Conservation (phyloP, 164 flowering plant genomes). For the grape (Vitis vinifera) region DNA sequence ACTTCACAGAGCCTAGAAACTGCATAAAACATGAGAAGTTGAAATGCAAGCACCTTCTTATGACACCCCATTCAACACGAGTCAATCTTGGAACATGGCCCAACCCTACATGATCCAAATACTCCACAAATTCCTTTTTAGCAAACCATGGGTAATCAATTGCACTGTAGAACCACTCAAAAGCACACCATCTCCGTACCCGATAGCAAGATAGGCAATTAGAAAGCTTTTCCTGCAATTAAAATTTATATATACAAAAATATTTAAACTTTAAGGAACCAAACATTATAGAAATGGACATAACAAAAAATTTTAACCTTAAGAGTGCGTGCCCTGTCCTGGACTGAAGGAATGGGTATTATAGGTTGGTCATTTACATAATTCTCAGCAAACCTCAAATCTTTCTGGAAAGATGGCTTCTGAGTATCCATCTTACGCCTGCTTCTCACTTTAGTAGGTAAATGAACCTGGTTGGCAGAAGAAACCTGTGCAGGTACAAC, state of each 20-base stretch:
- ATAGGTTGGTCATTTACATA: slow-evolving; percentile 27
- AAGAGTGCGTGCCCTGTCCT: slow-evolving; percentile 34
- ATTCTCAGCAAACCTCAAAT: slow-evolving; percentile 35
- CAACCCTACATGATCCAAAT: slow-evolving; percentile 85
- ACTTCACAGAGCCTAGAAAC: background rate
- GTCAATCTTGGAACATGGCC: slow-evolving; percentile 92
- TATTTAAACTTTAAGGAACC: background rate
- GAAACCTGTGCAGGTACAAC: slow-evolving; percentile 23
- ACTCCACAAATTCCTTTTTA: slow-evolving; percentile 90
- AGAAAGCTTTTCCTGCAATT: slow-evolving; percentile 63
- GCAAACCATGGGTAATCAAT: slow-evolving; percentile 99
- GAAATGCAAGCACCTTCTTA: slow-evolving; percentile 61
- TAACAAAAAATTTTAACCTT: slow-evolving; percentile 35
- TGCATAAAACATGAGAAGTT: background rate
- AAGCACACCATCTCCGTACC: slow-evolving; percentile 81
- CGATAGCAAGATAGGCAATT: slow-evolving; percentile 55
- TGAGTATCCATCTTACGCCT: slow-evolving; percentile 62
- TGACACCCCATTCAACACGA: slow-evolving; percentile 97
- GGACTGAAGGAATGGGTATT: slow-evolving; percentile 21
- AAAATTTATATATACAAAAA: background rate
- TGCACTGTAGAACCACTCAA: slow-evolving; percentile 97
- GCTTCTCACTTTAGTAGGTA: slow-evolving; percentile 60
- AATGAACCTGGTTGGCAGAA: slow-evolving; percentile 33
- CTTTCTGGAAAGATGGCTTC: slow-evolving; percentile 29
- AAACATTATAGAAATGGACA: background rate